These are phyloP conservation scores for Rhodotorula babjevae DNA, from an alignment of 768 basidiomycete genomes.

Conservation along the genomic window DNA sequence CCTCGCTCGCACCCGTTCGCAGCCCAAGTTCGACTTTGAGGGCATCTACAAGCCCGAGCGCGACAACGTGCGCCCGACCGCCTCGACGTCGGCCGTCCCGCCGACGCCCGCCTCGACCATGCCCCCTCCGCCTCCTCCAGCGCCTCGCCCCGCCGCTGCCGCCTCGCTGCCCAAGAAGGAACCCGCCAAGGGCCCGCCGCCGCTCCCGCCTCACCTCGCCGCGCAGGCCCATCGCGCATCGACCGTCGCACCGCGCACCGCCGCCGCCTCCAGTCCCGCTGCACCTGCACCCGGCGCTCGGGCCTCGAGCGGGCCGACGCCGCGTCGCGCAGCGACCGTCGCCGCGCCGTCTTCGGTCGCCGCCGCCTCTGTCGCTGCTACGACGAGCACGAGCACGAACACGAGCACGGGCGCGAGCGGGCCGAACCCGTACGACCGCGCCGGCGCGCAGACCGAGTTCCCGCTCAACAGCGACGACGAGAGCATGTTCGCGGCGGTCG, in stretches of 20 bases:
- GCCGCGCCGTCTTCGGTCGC: background rate
- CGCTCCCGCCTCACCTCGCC: background rate
- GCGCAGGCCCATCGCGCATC: constrained; percentile 3
- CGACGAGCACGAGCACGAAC: too few relatives aligned
- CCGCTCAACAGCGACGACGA: background rate
- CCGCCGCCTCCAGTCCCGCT: background rate
- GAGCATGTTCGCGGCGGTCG: background rate
- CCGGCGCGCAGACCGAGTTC: background rate
- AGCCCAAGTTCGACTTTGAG: constrained; percentile 42
- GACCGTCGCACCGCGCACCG: background rate
- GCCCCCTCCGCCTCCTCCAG: background rate
- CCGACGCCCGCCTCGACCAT: background rate
- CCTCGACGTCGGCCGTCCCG: background rate
- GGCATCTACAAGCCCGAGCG: constrained; percentile 29
- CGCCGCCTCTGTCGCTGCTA: too few relatives aligned
- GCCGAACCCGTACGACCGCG: constrained; percentile 7
- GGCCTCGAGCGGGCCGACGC: background rate
- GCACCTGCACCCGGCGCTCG: background rate
- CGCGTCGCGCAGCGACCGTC: background rate
- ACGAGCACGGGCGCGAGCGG: background rate
- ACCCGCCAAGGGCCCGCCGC: background rate
- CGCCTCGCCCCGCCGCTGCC: background rate
- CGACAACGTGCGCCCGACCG: background rate
- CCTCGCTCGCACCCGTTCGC: background rate
- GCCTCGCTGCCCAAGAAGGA: background rate